phyloP scores from a whole-genome alignment of 148 eudicot species.

The Rhododendron molle region DNA sequence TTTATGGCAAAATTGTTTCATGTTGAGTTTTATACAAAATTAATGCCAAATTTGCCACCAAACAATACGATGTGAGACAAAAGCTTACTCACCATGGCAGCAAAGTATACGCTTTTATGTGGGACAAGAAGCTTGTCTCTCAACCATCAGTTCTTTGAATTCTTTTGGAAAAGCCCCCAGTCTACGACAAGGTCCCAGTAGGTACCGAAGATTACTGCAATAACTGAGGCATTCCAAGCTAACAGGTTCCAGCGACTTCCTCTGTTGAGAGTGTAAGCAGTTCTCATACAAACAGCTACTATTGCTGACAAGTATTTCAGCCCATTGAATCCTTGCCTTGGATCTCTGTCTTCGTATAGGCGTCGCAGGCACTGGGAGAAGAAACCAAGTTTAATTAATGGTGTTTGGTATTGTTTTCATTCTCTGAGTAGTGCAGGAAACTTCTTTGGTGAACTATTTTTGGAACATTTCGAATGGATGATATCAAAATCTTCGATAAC shows the following conservation, averaged over 20 bases:
- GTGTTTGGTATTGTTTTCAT: neutral
- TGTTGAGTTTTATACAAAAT: neutral
- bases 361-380: constrained; percentile 68
- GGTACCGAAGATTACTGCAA: constrained; percentile 51
- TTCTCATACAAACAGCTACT: constrained; percentile 63
- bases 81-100: constrained; percentile 52
- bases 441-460: neutral
- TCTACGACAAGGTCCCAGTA: constrained; percentile 81
- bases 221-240: constrained; percentile 50
- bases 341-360: constrained; percentile 55
- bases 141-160: constrained; percentile 53
- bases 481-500: neutral
- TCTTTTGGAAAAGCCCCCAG: constrained; percentile 74
- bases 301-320: constrained; percentile 68
- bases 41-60: neutral
- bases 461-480: neutral
- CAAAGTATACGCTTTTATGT: constrained; percentile 60
- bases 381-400: neutral
- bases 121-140: constrained; percentile 62
- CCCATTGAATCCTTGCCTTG: constrained; percentile 46
- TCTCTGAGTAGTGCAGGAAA: neutral
- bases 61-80: neutral
- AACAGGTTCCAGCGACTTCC: constrained; percentile 45
- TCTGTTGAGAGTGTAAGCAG: constrained; percentile 39
- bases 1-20: neutral